Evolutionary conservation across 1,284 basidiomycete genomes (phyloP).

Genomic region (Xerocomus minutiporus): DNA sequence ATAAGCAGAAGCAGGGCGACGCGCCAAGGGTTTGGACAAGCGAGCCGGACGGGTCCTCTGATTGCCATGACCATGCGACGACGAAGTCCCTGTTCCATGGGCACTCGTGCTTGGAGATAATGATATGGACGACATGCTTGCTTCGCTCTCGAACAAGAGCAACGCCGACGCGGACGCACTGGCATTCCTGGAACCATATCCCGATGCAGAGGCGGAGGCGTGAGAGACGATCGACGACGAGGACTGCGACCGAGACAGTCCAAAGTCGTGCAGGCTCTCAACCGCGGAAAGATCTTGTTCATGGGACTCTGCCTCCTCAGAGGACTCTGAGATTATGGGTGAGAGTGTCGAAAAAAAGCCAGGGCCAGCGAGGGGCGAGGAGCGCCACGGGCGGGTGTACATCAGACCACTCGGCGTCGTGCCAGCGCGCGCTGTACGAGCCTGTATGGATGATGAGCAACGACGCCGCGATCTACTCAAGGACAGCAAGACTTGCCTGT

Average conservation of each 20-base stretch:
- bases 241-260: constrained; percentile 9
- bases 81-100: constrained; percentile 14
- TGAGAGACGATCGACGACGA: constrained; percentile 22
- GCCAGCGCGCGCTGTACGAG: constrained; percentile 16
- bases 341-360: constrained; percentile 24
- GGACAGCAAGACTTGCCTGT: constrained; percentile 13
- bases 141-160: constrained; percentile 12
- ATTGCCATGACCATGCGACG: constrained; percentile 19
- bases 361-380: constrained; percentile 27
- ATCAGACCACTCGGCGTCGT: constrained; percentile 3
- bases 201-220: constrained; percentile 12
- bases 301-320: constrained; percentile 13
- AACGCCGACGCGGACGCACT: constrained; percentile 13
- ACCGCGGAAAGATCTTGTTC: not conserved
- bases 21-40: constrained; percentile 10
- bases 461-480: not conserved
- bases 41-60: constrained; percentile 8
- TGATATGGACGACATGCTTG: constrained; percentile 27
- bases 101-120: constrained; percentile 7
- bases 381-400: constrained; percentile 27
- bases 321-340: constrained; percentile 18
- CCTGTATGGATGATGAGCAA: constrained; percentile 4
- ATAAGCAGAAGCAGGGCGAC: constrained; percentile 3
- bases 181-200: constrained; percentile 14
- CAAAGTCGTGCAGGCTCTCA: not conserved